Base-by-base conservation (phyloP, 768 basidiomycete species). In the Boletus insuetus region DNA sequence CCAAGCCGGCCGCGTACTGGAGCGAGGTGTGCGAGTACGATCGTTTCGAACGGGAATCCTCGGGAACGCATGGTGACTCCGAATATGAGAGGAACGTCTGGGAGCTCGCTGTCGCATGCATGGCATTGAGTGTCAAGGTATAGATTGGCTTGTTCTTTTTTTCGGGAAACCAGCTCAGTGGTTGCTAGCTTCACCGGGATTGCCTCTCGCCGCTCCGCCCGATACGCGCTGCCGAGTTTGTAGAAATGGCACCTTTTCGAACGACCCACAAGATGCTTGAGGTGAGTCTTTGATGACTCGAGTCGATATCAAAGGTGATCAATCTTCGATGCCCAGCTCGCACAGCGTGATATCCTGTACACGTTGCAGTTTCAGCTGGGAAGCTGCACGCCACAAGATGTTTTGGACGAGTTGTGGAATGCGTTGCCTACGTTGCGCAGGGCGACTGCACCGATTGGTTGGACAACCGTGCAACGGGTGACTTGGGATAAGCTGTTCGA, bases 111-210 rank as follows among this genome's bases (percentile, higher is more conserved):
- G 64, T 87, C 9, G 84, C 77, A 13, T 85, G 80, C 67, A 67
- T 87, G 22, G 78, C 83, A 4, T 64, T 86, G 34, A 79, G 82
- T 57, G 78, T 85, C 49, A 89, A 89, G 78, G 85, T 83, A 55
- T 8, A 42, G 16, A 37, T 24, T 11, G 26, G 48, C 40, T 51
- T 35, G 1, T n/a, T 39, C 26, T 24, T 51, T 35, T 6, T 31
- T 38, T 52, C 6, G 26, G 20, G 38, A 34, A 19, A 9, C 7
- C 35, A 22, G 6, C 38, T 49, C 14, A 55, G n/a, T 17, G 11
- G 19, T 38, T 10, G 32, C 39, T 55, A 87, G 85, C 75, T 82
- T 51, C 83, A 87, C 70, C 81, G 85, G 14, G 86, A 88, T 67
- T 79, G 82, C 44, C 67, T 87, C 17, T 58, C 71, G 1, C 86